Evolutionary conservation across 139 green algal species (phyloP).

Genomic region (Chlamydomonas sp.): DNA sequence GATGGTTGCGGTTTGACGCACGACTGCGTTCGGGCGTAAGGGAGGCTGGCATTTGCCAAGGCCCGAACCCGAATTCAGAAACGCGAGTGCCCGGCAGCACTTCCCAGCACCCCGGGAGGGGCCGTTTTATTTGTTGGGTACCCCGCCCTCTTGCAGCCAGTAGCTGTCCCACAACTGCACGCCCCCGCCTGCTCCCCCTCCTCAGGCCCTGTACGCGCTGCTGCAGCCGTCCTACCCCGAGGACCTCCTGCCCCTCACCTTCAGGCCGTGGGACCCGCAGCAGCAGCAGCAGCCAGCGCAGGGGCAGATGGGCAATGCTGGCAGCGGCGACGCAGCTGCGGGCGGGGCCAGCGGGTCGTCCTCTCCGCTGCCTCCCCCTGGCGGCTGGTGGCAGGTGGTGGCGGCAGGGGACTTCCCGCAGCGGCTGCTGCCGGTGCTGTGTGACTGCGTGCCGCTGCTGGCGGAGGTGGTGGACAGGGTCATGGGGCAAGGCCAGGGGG

Average conservation of each 20-base stretch:
- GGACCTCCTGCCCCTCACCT: constrained; percentile 28
- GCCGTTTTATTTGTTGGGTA: too few species aligned
- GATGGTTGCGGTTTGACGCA: too few species aligned
- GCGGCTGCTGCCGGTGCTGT: constrained; percentile 30
- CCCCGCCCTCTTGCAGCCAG: too few species aligned
- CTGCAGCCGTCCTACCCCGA: constrained; percentile 53
- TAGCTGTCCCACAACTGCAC: too few species aligned
- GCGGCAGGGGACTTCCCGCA: constrained; percentile 1
- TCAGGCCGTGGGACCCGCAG: not conserved
- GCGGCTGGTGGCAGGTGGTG: constrained; percentile 33
- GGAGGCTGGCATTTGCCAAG: too few species aligned
- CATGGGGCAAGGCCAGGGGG: constrained; percentile 8
- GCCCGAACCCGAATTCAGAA: too few species aligned
- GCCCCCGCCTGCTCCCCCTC: not conserved
- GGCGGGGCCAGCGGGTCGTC: constrained; percentile 25
- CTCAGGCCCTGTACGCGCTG: constrained; percentile 59
- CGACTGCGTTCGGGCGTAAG: too few species aligned
- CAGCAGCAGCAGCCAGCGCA: not conserved
- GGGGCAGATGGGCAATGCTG: not conserved
- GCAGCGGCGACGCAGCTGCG: not conserved
- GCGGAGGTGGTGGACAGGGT: constrained; percentile 49
- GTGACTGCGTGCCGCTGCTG: constrained; percentile 47
- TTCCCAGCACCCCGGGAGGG: too few species aligned
- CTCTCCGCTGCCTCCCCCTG: constrained; percentile 11
- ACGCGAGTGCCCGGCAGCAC: too few species aligned